Conservation (phyloP, 768 basidiomycete genomes). For the Mycena galericulata region DNA sequence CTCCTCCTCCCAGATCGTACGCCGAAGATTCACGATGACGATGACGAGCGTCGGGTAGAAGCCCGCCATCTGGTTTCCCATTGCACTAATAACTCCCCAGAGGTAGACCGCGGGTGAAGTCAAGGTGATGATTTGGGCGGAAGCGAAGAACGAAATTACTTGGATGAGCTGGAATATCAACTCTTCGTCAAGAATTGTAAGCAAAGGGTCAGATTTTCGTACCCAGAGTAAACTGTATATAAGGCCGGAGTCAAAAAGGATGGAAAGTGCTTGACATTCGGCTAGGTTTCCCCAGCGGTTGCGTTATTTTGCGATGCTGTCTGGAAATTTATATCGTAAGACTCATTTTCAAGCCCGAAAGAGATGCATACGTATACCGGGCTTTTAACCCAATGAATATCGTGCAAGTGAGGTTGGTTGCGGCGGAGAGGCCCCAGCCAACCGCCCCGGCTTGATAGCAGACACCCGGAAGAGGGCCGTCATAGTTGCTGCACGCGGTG, state of each 20-base stretch:
- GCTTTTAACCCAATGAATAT: constrained; percentile 23
- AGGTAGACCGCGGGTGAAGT: constrained; percentile 20
- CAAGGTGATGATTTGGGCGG: constrained; percentile 17
- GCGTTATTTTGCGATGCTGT: constrained; percentile 19
- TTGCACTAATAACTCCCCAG: constrained; percentile 21
- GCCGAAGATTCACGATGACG: constrained; percentile 20
- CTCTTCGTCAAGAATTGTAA: constrained; percentile 18
- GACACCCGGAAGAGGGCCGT: constrained; percentile 12
- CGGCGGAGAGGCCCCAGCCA: constrained; percentile 16
- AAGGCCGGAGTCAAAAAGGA: too few species aligned
- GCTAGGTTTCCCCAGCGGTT: constrained; percentile 14
- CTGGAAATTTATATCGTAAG: constrained; percentile 8
- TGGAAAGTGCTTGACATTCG: constrained; percentile 16
- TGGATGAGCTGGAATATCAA: constrained; percentile 24
- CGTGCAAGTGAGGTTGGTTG: constrained; percentile 22
- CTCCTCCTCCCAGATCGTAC: constrained; percentile 24
- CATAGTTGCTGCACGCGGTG: constrained; percentile 16
- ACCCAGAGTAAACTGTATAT: too few species aligned
- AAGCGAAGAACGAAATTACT: constrained; percentile 19
- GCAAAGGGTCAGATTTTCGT: constrained; percentile 13
- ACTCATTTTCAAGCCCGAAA: too few species aligned
- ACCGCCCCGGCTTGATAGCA: constrained; percentile 7
- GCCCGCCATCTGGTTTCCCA: constrained; percentile 20
- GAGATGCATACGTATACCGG: constrained; percentile 24
- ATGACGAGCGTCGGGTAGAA: constrained; percentile 22